Evolutionary conservation across 768 basidiomycete species (phyloP), one percentile per base, ranked within the genome.

Genomic region (Agrocybe praecox): DNA sequence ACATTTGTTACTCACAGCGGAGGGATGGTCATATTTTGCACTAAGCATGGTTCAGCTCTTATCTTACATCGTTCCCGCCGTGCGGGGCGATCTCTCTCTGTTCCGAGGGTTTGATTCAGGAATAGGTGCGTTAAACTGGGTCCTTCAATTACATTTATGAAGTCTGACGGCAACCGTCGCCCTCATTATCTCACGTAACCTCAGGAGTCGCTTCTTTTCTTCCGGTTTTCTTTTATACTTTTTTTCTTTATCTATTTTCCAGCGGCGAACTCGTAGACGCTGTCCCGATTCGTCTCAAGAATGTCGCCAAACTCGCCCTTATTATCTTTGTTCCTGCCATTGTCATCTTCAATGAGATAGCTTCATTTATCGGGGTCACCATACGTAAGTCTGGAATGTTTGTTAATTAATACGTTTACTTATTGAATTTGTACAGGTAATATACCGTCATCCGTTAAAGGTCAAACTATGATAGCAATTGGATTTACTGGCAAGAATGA

Each of bases 41-140:
- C 78, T 90, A 47, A 77, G 82, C 24, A 57, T 89, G 52, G 62
- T 88, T 53, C 88, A 91, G 64, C 72, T 87, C 61, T 67, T 91
- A 47, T 78, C 83, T 29, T 82, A 85, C 62, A 67, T 80, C 34
- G 56, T 84, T 17, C 82, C 87, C 64, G 72, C 80, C 65, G 79
- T 75, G 64, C 80, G 76, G 66, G 72, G 68, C 57, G 75, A 78
- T 49, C 63, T 82, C 15, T 45, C 67, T 48, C 63, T 74, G 23
- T 90, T 87, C 67, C 78, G 76, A 58, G 67, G 65, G 17, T 64
- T 91, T 43, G 86, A 92, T 70, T 78, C 80, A 48, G 53, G 82
- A 55, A 73, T 90, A 34, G 89, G 90, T 90, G 61, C 32, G 86
- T 72, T 29, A 29, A 32, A 32, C 45, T 32, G 34, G 40, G 15